Conservation (phyloP, 768 basidiomycete species). For the Phylloporus sp. region DNA sequence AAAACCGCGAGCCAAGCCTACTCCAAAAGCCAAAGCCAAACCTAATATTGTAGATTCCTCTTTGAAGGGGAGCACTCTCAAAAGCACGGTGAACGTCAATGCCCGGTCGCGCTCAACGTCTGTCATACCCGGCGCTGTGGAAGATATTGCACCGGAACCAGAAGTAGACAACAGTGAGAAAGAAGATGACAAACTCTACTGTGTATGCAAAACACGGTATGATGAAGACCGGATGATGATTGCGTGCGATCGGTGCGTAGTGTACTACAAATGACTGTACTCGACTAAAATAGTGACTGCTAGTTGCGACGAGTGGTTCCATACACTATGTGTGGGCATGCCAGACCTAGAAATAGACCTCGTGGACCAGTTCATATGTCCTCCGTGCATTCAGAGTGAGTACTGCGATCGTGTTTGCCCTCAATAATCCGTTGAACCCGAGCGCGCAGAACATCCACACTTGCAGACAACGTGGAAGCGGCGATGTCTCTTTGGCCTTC, state of each 20-base stretch:
- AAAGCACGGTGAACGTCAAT: slow-evolving; percentile 24
- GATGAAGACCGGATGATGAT: slow-evolving; percentile 90
- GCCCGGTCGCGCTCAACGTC: slow-evolving; percentile 69
- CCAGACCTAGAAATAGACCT: slow-evolving; percentile 79
- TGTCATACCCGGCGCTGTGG: slow-evolving; percentile 51
- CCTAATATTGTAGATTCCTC: slow-evolving; percentile 7
- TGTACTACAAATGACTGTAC: background rate
- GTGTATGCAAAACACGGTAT: slow-evolving; percentile 82
- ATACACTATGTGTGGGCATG: slow-evolving; percentile 80
- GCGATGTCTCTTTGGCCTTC: slow-evolving; percentile 69
- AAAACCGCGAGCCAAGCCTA: slow-evolving; percentile 32
- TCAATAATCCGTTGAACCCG: background rate
- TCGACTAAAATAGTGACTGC: background rate
- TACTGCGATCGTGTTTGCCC: slow-evolving; percentile 12
- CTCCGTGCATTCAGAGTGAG: slow-evolving; percentile 72
- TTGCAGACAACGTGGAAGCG: slow-evolving; percentile 76
- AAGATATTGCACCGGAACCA: slow-evolving; percentile 44
- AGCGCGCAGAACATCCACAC: slow-evolving; percentile 48
- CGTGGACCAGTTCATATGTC: slow-evolving; percentile 91
- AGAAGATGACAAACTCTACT: slow-evolving; percentile 67
- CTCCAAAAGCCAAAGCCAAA: slow-evolving; percentile 28
- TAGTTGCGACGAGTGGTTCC: slow-evolving; percentile 95
- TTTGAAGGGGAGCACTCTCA: slow-evolving; percentile 19
- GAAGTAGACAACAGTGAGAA: slow-evolving; percentile 42
- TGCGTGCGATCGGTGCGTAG: slow-evolving; percentile 80